Base-by-base conservation (phyloP, 2,329 filamentous ascomycete genomes). In the Blastomyces percursus region DNA sequence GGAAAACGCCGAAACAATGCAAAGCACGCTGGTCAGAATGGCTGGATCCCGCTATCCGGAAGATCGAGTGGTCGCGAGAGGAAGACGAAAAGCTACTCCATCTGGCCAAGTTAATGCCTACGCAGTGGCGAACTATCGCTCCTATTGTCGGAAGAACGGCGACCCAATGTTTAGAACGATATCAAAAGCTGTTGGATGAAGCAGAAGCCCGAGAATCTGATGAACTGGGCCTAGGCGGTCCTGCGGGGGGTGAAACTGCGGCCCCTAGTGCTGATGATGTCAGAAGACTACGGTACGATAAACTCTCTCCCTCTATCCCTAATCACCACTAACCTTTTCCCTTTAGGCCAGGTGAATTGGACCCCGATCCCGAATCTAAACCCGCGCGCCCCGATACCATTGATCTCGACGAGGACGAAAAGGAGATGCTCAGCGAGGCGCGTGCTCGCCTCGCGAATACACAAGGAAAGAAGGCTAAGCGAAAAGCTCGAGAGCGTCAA, bases 21-120 rank as follows among this genome's bases (percentile, higher is more conserved):
- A 99, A 99, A 80, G 93, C 94, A 65, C 84, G 94, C 79, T 99
- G 94, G 94, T 86, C 88, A 74, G 93, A 99, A 83, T 99, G 94
- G 93, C 84, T 99, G 68, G 94, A 99, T 73, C 94, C 94, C 24
- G 90, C 90, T 73, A 97, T 99, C 80, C 90, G 93, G 72, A 99
- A 99, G 81, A 94, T 96, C 69, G 94, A 99, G 79, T 99, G 94
- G 93, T 96, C 91, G 74, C 90, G 94, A 72, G 94, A 99, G 77
- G 94, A 99, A 75, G 94, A 99, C 75, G 94, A 99, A 81, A 96
- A 96, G 79, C 82, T 99, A 64, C 78, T 99, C 70, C 94, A 97
- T 72, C 82, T 99, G 71, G 94, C 94, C 65, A 99, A 97, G 83
- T 82, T 99, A 78, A 96, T 99, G 88, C 94, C 94, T 63, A 97